These are phyloP conservation scores for Leccinum variabile DNA, from an alignment of 1,284 basidiomycete species.

Conservation along the genomic window DNA sequence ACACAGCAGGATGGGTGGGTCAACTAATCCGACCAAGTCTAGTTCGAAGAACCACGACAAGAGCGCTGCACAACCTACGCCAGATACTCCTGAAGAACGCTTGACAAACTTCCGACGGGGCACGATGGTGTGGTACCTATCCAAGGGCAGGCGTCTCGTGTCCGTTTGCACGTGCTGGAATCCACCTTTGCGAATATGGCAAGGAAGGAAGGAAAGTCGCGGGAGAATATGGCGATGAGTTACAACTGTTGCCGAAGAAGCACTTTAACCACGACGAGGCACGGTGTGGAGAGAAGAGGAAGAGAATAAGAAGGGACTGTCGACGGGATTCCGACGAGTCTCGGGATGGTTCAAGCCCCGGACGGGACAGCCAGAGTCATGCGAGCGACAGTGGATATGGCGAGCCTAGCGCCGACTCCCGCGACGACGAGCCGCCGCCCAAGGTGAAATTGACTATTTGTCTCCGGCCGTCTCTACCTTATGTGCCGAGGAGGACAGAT, in stretches of 20 bases:
- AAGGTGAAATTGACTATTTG: conserved; percentile 68
- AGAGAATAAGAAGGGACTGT: conserved; percentile 56
- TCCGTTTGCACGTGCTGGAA: conserved; percentile 69
- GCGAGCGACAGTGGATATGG: conserved; percentile 38
- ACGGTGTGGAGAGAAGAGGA: conserved; percentile 68
- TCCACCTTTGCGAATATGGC: conserved; percentile 64
- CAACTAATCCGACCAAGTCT: conserved; percentile 47
- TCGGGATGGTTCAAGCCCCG: conserved; percentile 10
- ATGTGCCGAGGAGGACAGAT: conserved; percentile 19
- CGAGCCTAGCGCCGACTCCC: conserved; percentile 28
- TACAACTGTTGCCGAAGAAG: conserved; percentile 35
- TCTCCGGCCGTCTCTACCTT: conserved; percentile 43
- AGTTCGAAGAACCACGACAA: conserved; percentile 23
- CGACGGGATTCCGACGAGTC: conserved; percentile 29
- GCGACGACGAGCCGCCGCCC: conserved; percentile 52
- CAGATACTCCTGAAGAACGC: conserved; percentile 38
- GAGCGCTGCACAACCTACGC: conserved; percentile 3
- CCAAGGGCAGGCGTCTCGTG: conserved; percentile 70
- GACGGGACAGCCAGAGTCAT: conserved; percentile 22
- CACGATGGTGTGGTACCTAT: conserved; percentile 77
- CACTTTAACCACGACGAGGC: conserved; percentile 41
- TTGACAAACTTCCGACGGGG: conserved; percentile 75
- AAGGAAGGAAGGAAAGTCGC: conserved; percentile 45
- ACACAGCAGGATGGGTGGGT: conserved; percentile 67
- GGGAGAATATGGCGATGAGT: conserved; percentile 11